Conservation (phyloP, 768 basidiomycete genomes). For the Pholiota conissans region DNA sequence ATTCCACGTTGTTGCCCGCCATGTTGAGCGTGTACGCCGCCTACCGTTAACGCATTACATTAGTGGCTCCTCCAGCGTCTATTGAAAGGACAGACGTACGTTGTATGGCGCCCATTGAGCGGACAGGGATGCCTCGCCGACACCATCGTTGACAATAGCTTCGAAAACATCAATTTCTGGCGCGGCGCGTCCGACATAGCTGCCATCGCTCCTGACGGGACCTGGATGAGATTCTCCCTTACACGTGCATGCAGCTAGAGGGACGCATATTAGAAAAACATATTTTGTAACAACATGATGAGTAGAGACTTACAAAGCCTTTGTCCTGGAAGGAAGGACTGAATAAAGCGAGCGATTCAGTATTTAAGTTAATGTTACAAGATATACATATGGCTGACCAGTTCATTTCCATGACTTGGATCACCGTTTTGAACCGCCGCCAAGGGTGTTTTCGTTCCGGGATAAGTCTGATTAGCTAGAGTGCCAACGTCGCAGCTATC, state of each 20-base stretch:
- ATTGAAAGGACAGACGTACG: slow-evolving; percentile 32
- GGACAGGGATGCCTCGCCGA: slow-evolving; percentile 46
- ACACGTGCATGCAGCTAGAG: slow-evolving; percentile 39
- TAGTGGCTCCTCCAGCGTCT: not conserved
- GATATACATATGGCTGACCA: slow-evolving; percentile 25
- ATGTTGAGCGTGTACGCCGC: slow-evolving; percentile 59
- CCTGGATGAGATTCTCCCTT: slow-evolving; percentile 44
- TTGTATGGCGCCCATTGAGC: slow-evolving; percentile 63
- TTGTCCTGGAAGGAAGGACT: slow-evolving; percentile 75
- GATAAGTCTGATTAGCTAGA: slow-evolving; percentile 72
- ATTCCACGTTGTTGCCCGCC: slow-evolving; percentile 44
- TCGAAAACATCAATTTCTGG: slow-evolving; percentile 73
- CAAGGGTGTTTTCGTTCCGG: slow-evolving; percentile 51
- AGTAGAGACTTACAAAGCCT: slow-evolving; percentile 29
- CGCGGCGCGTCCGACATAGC: slow-evolving; percentile 60
- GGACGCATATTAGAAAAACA: not conserved
- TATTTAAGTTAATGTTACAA: too few relatives aligned
- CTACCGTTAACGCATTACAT: slow-evolving; percentile 26
- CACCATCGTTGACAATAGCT: slow-evolving; percentile 24
- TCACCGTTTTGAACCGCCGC: slow-evolving; percentile 47
- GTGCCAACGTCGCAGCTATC: slow-evolving; percentile 84
- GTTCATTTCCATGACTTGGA: slow-evolving; percentile 36
- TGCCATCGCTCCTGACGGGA: slow-evolving; percentile 43
- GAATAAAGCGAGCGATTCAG: not conserved
- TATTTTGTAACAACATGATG: not conserved